Evolutionary conservation across 179 eudicot species (phyloP).

Genomic region (Carnegiea gigantea): DNA sequence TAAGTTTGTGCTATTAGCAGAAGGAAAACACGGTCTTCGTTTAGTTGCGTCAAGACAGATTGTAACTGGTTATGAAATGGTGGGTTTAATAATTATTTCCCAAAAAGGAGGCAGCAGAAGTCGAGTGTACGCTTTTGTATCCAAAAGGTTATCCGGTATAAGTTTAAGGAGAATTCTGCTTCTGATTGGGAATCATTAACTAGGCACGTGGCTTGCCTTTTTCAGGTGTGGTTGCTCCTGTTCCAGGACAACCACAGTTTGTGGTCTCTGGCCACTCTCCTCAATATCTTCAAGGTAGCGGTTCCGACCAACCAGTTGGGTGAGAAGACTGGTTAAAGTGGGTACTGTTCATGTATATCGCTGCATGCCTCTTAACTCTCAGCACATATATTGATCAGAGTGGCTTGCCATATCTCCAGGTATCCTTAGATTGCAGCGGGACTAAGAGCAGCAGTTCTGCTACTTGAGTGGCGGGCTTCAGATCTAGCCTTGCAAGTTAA

Average conservation of each 20-base stretch:
- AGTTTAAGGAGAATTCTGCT: not conserved
- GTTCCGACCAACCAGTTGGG: slow-evolving; percentile 85
- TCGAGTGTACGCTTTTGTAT: not conserved
- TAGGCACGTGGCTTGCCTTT: slow-evolving; percentile 21
- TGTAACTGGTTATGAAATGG: not conserved
- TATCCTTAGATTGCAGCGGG: slow-evolving; percentile 96
- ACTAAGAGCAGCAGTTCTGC: slow-evolving; percentile 93
- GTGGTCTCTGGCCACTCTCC: slow-evolving; percentile 77
- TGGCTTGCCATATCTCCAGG: slow-evolving; percentile 34
- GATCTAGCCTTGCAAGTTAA: slow-evolving; percentile 92
- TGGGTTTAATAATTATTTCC: not conserved
- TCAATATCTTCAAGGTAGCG: slow-evolving; percentile 73
- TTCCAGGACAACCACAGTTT: slow-evolving; percentile 77
- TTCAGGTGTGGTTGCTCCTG: slow-evolving; percentile 68
- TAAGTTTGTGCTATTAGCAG: not conserved
- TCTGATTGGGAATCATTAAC: slow-evolving; percentile 2
- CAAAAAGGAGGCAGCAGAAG: not conserved
- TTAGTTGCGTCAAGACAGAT: not conserved
- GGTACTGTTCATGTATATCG: slow-evolving; percentile 13
- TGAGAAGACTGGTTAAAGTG: slow-evolving; percentile 77
- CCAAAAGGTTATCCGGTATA: not conserved
- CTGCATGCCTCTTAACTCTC: not conserved
- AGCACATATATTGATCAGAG: not conserved
- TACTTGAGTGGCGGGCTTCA: slow-evolving; percentile 89
- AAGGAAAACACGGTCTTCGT: not conserved